phyloP scores from a whole-genome alignment of 495 filamentous ascomycete genomes.

The Penicillium maclennaniae region DNA sequence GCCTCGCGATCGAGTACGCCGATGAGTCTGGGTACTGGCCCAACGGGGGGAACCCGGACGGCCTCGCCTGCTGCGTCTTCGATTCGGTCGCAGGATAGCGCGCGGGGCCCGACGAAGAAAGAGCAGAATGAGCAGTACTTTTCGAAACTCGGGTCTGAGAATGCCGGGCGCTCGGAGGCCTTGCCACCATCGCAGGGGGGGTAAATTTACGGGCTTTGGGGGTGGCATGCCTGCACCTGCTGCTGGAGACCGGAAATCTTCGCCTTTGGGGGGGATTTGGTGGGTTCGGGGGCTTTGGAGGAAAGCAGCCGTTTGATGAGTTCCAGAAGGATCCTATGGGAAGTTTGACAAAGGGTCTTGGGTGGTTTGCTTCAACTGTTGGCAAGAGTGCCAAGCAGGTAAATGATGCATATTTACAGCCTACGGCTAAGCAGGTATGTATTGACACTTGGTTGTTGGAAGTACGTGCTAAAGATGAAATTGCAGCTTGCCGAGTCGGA shows the following conservation, averaged over 20 bases:
- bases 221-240: conserved; percentile 53
- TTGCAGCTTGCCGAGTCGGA: conserved; percentile 78
- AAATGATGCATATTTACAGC: conserved; percentile 85
- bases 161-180: conserved; percentile 67
- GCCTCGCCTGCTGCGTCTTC: conserved; percentile 29
- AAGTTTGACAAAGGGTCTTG: conserved; percentile 85
- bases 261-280: conserved; percentile 28
- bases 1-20: conserved; percentile 36
- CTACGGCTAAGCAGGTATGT: conserved; percentile 78
- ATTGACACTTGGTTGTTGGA: background rate
- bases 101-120: conserved; percentile 43
- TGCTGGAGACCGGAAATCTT: conserved; percentile 20
- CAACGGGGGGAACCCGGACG: conserved; percentile 22
- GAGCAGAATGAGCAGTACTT: conserved; percentile 85
- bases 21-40: conserved; percentile 15
- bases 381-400: conserved; percentile 83
- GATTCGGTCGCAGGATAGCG: conserved; percentile 21
- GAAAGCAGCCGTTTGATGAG: conserved; percentile 65
- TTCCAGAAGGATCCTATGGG: conserved; percentile 88
- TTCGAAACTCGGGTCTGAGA: conserved; percentile 72
- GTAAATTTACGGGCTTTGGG: conserved; percentile 89
- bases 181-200: conserved; percentile 85
- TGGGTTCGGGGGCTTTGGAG: conserved; percentile 28
- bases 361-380: conserved; percentile 85
- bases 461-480: background rate